A percentile compares a stretch with the other conserved stretches of the same genome.
Evolutionary conservation across 2,329 filamentous ascomycete species (phyloP).

Genomic region (Aureobasidium sp.): DNA sequence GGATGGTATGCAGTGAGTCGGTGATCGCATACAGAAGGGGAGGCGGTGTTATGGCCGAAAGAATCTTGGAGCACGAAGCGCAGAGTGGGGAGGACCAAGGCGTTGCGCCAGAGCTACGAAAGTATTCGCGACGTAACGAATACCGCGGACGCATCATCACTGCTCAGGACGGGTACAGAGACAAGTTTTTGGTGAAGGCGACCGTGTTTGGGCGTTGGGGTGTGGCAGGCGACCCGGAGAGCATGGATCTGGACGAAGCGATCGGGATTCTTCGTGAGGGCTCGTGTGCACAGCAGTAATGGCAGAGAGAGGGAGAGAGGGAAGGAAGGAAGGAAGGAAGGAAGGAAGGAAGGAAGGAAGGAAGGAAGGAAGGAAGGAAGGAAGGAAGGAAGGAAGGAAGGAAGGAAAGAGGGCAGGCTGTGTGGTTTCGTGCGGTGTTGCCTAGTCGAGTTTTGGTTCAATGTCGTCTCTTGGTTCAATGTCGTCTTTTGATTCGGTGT

Average conservation of each 20-base stretch:
- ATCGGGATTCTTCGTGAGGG: neutral
- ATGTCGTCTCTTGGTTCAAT: too few relatives aligned
- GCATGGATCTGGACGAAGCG: neutral
- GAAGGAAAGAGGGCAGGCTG: too few relatives aligned
- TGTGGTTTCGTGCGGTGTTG: too few relatives aligned
- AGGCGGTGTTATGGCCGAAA: constrained; percentile 22
- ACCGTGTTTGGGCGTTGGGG: neutral
- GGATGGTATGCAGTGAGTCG: constrained; percentile 25
- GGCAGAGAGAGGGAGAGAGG: too few relatives aligned
- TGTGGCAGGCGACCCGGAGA: constrained; percentile 22
- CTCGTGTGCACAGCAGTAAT: neutral
- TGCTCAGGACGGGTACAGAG: constrained; percentile 24
- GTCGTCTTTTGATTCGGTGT: neutral
- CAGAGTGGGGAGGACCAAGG: constrained; percentile 14
- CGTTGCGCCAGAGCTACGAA: constrained; percentile 10
- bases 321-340: too few relatives aligned
- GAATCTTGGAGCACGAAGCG: constrained; percentile 19
- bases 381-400: too few relatives aligned
- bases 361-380: too few relatives aligned
- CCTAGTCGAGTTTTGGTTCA: too few relatives aligned
- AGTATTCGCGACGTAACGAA: constrained; percentile 15
- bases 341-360: too few relatives aligned
- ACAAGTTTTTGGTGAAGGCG: constrained; percentile 24
- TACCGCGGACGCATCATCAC: constrained; percentile 12
- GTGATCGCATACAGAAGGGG: constrained; percentile 25